These are phyloP conservation scores for Sporothrix inflata DNA, from an alignment of 2,329 filamentous ascomycete genomes.

Conservation along the genomic window DNA sequence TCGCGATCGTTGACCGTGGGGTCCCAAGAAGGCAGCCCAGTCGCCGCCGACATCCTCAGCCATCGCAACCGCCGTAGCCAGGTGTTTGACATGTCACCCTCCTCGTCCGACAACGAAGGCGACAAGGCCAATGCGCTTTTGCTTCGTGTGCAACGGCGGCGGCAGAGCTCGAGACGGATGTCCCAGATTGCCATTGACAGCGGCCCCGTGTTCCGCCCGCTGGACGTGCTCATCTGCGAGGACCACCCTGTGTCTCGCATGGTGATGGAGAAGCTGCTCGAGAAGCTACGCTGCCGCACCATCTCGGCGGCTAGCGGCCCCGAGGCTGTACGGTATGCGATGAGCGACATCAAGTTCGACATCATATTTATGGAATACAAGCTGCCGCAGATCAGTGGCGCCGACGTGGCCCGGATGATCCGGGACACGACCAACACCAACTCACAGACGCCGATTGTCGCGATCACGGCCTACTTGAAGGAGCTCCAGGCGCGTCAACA, in stretches of 20 bases:
- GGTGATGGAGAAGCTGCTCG: constrained; percentile 98
- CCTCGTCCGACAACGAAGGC: constrained; percentile 96
- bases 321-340: constrained; percentile 89
- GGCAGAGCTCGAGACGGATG: constrained; percentile 92
- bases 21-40: constrained; percentile 85
- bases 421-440: constrained; percentile 96
- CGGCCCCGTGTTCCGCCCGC: constrained; percentile 83
- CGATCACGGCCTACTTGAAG: constrained; percentile 97
- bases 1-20: constrained; percentile 90
- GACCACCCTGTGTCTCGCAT: constrained; percentile 95
- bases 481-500: constrained; percentile 93
- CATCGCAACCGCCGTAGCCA: constrained; percentile 93
- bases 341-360: constrained; percentile 98
- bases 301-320: constrained; percentile 89
- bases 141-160: constrained; percentile 85
- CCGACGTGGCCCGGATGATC: constrained; percentile 96
- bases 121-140: constrained; percentile 78
- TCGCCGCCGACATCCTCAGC: constrained; percentile 68
- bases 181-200: constrained; percentile 81
- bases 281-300: constrained; percentile 92
- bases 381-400: constrained; percentile 90
- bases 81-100: constrained; percentile 94
- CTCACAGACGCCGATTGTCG: constrained; percentile 90
- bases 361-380: constrained; percentile 99
- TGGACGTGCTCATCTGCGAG: constrained; percentile 95